Conservation (phyloP, 169 alveolate genomes). For the Eimeria acervulina region DNA sequence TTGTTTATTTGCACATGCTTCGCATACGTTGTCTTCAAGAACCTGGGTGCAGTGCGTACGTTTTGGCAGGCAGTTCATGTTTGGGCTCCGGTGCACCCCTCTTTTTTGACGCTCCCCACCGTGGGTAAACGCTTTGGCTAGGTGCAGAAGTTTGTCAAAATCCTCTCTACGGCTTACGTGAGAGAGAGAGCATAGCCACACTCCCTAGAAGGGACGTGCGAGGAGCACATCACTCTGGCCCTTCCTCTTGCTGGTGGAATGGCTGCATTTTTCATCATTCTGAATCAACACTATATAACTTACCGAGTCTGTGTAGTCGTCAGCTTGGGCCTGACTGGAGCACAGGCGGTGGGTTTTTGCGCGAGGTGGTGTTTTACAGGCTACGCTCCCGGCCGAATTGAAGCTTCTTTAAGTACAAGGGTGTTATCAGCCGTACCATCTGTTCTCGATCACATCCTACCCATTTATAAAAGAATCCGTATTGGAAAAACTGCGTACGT, state of each 20-base stretch:
- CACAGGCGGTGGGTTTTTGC: neutral
- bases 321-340: neutral
- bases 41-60: constrained; percentile 4
- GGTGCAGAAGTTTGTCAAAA: no score
- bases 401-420: no score
- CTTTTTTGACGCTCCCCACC: neutral
- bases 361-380: no score
- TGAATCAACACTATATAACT: neutral
- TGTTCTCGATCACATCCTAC: neutral
- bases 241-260: neutral
- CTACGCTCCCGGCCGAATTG: no score
- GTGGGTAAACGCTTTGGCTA: neutral
- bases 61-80: neutral
- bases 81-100: neutral
- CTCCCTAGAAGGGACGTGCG: neutral
- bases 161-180: neutral
- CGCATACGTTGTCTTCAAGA: neutral
- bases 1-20: neutral
- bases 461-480: neutral
- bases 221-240: neutral
- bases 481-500: no score
- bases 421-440: neutral
- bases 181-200: neutral
- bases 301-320: neutral
- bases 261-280: neutral